Conservation (phyloP, 2,329 filamentous ascomycete genomes). For the Gaeumannomyces sp. region DNA sequence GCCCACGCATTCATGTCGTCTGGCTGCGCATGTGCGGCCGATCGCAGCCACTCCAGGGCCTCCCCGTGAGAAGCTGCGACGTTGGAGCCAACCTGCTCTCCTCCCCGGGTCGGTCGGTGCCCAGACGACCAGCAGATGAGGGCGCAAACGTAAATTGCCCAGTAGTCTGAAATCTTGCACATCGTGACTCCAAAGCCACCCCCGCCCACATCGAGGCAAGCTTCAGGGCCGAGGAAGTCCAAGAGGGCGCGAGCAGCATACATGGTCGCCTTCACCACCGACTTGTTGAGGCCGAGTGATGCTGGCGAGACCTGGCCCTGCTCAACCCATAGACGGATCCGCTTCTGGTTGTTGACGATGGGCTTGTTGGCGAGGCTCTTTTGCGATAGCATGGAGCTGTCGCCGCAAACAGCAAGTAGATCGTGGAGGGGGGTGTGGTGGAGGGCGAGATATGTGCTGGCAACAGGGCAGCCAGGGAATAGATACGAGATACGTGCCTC, state of each 20-base stretch:
- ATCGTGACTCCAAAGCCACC: conserved; percentile 17
- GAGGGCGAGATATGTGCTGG: conserved; percentile 50
- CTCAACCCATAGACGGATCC: conserved; percentile 37
- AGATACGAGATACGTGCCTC: conserved; percentile 22
- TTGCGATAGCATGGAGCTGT: conserved; percentile 37
- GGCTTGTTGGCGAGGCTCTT: conserved; percentile 39
- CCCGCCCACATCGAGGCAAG: not conserved
- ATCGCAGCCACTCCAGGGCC: conserved; percentile 31
- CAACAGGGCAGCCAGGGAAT: conserved; percentile 39
- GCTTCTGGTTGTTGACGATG: conserved; percentile 41
- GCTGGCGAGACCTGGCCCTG: conserved; percentile 4
- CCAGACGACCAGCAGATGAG: conserved; percentile 55
- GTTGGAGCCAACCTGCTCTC: conserved; percentile 13
- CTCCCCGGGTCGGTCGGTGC: conserved; percentile 22
- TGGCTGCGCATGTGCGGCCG: conserved; percentile 33
- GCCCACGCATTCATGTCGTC: conserved; percentile 25
- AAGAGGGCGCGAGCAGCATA: conserved; percentile 48
- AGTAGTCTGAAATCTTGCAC: conserved; percentile 43
- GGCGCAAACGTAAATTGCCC: conserved; percentile 50
- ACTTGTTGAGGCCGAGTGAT: conserved; percentile 28
- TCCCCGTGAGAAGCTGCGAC: conserved; percentile 18
- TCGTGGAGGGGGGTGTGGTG: conserved; percentile 53
- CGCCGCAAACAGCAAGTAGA: conserved; percentile 51
- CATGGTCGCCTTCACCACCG: conserved; percentile 37
- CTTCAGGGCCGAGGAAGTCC: conserved; percentile 30